phyloP scores from a whole-genome alignment of 805 yeast species.

The Saccharomyces jurei region DNA sequence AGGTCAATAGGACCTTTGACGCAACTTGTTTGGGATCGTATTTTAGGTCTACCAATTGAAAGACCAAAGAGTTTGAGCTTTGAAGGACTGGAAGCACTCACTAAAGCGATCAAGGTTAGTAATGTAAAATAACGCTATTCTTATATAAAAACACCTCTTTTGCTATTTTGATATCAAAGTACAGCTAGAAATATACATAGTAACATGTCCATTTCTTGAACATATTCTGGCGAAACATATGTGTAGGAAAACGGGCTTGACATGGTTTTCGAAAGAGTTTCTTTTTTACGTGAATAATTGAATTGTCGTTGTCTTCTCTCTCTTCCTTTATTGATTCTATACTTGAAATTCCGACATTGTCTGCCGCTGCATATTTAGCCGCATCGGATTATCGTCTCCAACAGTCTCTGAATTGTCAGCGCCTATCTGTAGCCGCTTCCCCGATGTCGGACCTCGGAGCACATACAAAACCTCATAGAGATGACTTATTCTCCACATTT shows the following conservation, averaged over 20 bases:
- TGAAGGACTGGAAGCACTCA: constrained; percentile 10
- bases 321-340: background rate
- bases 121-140: background rate
- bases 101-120: background rate
- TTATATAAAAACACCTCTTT: background rate
- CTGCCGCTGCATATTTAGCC: too few relatives aligned
- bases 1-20: constrained; percentile 74
- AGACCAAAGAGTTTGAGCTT: constrained; percentile 51
- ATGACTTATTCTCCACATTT: background rate
- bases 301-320: too few relatives aligned
- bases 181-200: background rate
- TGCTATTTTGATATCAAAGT: background rate
- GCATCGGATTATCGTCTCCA: background rate
- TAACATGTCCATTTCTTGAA: too few relatives aligned
- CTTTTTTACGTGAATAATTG: too few relatives aligned
- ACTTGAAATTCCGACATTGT: too few relatives aligned
- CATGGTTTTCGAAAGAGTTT: too few relatives aligned
- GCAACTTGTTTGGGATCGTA: constrained; percentile 73
- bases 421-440: background rate
- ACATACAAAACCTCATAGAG: background rate
- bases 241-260: too few relatives aligned
- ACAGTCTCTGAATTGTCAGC: background rate
- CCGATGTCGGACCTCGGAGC: background rate
- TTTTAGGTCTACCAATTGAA: constrained; percentile 70
- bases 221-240: too few relatives aligned